Percentiles rank a stretch among this genome's conserved stretches.
Evolutionary conservation across 139 green algal genomes (phyloP).

Genomic region (Tetradesmus obliquus): DNA sequence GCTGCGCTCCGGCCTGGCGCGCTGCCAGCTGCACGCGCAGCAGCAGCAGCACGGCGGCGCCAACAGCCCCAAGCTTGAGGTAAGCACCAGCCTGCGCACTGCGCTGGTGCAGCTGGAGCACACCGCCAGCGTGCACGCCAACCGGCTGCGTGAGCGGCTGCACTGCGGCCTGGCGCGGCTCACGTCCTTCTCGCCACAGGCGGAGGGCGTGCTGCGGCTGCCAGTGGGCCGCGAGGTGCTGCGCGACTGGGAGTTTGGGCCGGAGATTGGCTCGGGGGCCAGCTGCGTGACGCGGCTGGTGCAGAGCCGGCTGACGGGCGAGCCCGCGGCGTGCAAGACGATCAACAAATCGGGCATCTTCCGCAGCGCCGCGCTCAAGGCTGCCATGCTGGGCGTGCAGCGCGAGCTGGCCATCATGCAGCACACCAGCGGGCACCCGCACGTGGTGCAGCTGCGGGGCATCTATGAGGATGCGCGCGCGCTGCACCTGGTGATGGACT

Average conservation of each 20-base stretch:
- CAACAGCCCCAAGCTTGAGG: background rate
- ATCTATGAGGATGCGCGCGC: conserved; percentile 23
- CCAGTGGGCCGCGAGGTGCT: conserved; percentile 8
- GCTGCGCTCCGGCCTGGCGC: background rate
- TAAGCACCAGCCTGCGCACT: conserved; percentile 7
- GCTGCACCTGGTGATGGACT: conserved; percentile 37
- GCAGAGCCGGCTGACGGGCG: background rate
- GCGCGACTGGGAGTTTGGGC: conserved; percentile 30
- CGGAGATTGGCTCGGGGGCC: background rate
- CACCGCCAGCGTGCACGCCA: background rate
- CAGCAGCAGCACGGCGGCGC: background rate
- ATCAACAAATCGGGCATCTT: conserved; percentile 34
- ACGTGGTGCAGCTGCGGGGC: conserved; percentile 25
- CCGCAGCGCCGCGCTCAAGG: background rate
- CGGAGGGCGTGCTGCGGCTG: background rate
- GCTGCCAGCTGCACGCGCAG: background rate
- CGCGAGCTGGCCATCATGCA: conserved; percentile 39
- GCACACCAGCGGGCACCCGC: conserved; percentile 1
- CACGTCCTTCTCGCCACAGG: background rate
- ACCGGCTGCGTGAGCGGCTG: background rate
- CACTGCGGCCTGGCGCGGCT: background rate
- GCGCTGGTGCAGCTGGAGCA: background rate
- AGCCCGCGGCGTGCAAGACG: conserved; percentile 27
- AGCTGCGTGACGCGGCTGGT: conserved; percentile 30
- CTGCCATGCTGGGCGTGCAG: conserved; percentile 27